Base-by-base conservation (phyloP, 139 green algal species). In the Marvania coccoides region DNA sequence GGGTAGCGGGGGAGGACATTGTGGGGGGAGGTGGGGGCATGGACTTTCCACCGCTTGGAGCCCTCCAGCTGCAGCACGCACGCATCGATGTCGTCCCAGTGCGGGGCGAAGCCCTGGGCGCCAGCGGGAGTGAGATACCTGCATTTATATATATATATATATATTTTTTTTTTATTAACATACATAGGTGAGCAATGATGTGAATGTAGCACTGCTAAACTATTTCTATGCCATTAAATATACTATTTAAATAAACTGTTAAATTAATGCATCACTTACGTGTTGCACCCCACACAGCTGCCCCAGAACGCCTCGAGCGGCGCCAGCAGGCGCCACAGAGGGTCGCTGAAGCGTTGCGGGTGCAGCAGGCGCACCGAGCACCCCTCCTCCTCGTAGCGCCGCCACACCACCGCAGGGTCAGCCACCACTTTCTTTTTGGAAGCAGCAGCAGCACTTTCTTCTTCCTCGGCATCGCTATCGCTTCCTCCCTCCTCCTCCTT, bases 11-110 rank as follows among this genome's bases (percentile, higher is more conserved):
- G 79, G 58, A 88, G 70, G 34, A 80, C 45, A 23, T 81, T 37
- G 34, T 61, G 35, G 2, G 61, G 37, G 10, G 60, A 47, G 14
- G 57, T 66, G 58, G 53, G 63, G 15, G 31, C 40, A 38, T 74
- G 40, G 33, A 79, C 48, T n/a, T 65, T 67, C 89, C 89, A 96
- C 14, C 47, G 36, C 75, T 96, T 96, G 31, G 8, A 63, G 46
- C 89, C 85, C 69, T 87, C 58, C 10, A 88, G 83, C 79, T 95
- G 88, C 59, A 87, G 82, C 14, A 96, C 74, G 31, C 80, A 93
- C 3, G 92, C 63, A 67, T 94, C 88, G 28, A 95, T 87, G 64
- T 95, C 89, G 62, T 96, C 89, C 63, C 86, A 81, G 73, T 96
- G 86, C 1, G 89, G 87, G 13, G 89, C 87, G 47, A 95, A 79